Conservation (phyloP, 257 asterid genomes). For the Nicotiana attenuata region DNA sequence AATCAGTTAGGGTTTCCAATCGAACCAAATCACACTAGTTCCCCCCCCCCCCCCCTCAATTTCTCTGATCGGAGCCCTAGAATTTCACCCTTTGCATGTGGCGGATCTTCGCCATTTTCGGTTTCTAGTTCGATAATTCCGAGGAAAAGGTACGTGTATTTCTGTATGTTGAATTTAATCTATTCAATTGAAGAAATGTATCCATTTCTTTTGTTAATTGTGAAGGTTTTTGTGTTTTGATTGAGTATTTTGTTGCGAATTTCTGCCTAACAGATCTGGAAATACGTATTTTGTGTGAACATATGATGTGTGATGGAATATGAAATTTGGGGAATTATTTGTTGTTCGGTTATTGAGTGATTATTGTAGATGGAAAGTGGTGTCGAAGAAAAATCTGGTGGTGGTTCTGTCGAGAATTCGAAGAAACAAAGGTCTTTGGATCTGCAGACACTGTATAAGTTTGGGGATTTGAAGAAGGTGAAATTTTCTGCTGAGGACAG, state of each 20-base stretch:
- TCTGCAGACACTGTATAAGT: constrained; percentile 63
- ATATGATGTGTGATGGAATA: not conserved
- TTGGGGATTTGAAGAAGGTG: constrained; percentile 34
- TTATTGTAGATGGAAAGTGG: constrained; percentile 12
- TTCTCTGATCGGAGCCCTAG: constrained; percentile 16
- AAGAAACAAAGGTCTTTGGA: constrained; percentile 81
- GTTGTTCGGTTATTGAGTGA: not conserved
- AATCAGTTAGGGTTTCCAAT: constrained; percentile 8
- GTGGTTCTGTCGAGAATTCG: constrained; percentile 25
- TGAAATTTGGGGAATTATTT: constrained; percentile 2
- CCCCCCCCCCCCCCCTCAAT: not conserved
- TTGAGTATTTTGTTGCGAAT: not conserved
- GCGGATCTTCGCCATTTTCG: not conserved
- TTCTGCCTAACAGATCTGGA: constrained; percentile 12
- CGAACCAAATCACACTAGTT: constrained; percentile 4
- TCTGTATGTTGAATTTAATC: not conserved
- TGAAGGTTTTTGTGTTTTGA: not conserved
- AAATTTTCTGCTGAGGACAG: constrained; percentile 22
- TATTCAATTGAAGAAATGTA: not conserved
- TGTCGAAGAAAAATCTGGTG: constrained; percentile 11
- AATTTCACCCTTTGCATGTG: constrained; percentile 6
- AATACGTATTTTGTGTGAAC: not conserved
- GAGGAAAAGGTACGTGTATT: not conserved
- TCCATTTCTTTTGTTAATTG: not conserved
- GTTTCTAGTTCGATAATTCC: not conserved